A percentile compares a stretch with the other conserved stretches of the same genome.
These are phyloP conservation scores for Microascus cirrosus DNA, from an alignment of 2,329 filamentous ascomycete genomes.

Conservation along the genomic window DNA sequence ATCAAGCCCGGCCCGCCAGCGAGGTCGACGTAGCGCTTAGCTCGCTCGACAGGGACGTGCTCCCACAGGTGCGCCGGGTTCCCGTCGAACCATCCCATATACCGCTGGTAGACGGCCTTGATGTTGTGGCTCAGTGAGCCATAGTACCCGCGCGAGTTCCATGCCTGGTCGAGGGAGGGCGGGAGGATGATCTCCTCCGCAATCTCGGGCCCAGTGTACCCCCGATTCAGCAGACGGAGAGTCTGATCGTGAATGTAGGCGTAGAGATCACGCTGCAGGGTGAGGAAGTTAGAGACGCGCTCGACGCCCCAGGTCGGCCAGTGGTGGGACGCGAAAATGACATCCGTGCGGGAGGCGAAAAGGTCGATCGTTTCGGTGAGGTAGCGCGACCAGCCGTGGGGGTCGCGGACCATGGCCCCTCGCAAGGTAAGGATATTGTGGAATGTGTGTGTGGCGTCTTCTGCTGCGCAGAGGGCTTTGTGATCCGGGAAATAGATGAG, in stretches of 20 bases:
- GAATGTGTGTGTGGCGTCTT: slow-evolving; percentile 24
- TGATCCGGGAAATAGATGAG: slow-evolving; percentile 26
- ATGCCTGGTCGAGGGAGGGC: slow-evolving; percentile 15
- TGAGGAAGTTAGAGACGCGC: slow-evolving; percentile 13
- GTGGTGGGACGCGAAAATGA: slow-evolving; percentile 24
- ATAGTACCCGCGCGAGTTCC: slow-evolving; percentile 22
- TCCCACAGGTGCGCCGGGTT: slow-evolving; percentile 12
- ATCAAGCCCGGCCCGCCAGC: slow-evolving; percentile 21
- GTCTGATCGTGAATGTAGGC: slow-evolving; percentile 27
- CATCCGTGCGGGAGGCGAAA: slow-evolving; percentile 18
- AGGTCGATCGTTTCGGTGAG: slow-evolving; percentile 22
- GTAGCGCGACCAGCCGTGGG: slow-evolving; percentile 24
- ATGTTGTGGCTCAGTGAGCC: slow-evolving; percentile 25
- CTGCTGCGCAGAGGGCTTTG: slow-evolving; percentile 23
- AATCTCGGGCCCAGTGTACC: slow-evolving; percentile 22
- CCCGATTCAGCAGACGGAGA: slow-evolving; percentile 21
- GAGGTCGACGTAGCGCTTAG: slow-evolving; percentile 20
- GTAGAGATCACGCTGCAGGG: slow-evolving; percentile 26
- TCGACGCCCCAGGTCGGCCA: slow-evolving; percentile 28
- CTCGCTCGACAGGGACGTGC: slow-evolving; percentile 19
- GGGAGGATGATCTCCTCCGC: slow-evolving; percentile 23
- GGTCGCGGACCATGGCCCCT: slow-evolving; percentile 27
- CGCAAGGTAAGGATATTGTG: slow-evolving; percentile 31
- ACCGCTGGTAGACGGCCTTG: slow-evolving; percentile 15
- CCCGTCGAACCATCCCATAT: slow-evolving; percentile 13